Evolutionary conservation across 805 yeast genomes (phyloP).

Genomic region (Myxozyma lipomycoides): DNA sequence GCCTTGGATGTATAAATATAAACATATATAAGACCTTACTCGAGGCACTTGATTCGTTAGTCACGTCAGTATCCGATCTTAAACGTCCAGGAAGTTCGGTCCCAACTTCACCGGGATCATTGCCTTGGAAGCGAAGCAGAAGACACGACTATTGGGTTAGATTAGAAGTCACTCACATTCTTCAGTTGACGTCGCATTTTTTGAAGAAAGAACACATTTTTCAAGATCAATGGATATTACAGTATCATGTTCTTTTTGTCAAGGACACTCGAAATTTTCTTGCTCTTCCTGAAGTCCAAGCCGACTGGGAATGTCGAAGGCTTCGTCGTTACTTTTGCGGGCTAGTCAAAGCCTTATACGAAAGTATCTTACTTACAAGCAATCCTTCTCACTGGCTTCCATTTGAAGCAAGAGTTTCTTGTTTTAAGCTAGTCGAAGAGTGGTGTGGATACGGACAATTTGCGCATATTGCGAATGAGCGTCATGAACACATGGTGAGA

Average conservation of each 20-base stretch:
- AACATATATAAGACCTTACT: constrained; percentile 80
- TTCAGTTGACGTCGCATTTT: constrained; percentile 66
- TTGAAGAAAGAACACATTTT: constrained; percentile 49
- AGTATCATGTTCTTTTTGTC: constrained; percentile 57
- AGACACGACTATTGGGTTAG: constrained; percentile 45
- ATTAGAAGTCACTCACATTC: constrained; percentile 72
- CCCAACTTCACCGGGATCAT: constrained; percentile 13
- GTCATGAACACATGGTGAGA: constrained; percentile 58
- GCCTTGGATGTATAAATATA: constrained; percentile 82
- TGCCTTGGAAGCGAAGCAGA: constrained; percentile 22
- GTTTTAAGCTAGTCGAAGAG: constrained; percentile 77
- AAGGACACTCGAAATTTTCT: constrained; percentile 60
- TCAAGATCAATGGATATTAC: constrained; percentile 65
- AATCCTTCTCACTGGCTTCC: constrained; percentile 61
- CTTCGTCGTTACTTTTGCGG: constrained; percentile 81
- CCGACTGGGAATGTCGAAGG: constrained; percentile 66
- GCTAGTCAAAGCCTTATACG: constrained; percentile 68
- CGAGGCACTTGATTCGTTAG: constrained; percentile 41
- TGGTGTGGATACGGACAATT: constrained; percentile 92
- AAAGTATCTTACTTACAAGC: constrained; percentile 34
- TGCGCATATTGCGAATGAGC: constrained; percentile 54
- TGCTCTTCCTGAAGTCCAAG: constrained; percentile 54
- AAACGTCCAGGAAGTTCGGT: neutral
- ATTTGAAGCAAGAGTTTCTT: constrained; percentile 76
- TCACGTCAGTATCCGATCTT: constrained; percentile 6